Evolutionary conservation across 2,329 filamentous ascomycete genomes (phyloP), one percentile per base, ranked within the genome.

Genomic region (Aureobasidium vineae): DNA sequence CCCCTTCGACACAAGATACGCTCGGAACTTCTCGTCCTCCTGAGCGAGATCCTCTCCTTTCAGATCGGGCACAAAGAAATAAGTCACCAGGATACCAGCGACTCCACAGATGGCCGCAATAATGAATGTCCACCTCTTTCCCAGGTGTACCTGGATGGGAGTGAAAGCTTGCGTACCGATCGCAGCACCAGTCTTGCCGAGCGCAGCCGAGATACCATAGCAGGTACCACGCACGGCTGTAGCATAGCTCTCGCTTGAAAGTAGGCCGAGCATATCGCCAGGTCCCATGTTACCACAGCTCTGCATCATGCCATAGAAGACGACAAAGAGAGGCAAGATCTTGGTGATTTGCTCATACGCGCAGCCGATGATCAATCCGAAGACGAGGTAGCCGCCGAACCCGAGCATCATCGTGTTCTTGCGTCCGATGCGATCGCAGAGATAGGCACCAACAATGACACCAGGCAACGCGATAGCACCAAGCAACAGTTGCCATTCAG

Each of bases 251-350:
- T 85, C 83, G 0, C 80, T 82, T 0, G 81, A 83, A 3, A 84
- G 70, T 4, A 84, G 74, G 0, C 81, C 82, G 5, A 84, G 76
- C 74, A 82, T 84, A 49, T 82, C 79, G 0, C 83, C 83, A 0
- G 82, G 82, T 0, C 83, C 82, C 60, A 84, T 71, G 64, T 84
- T 81, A 0, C 81, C 81, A 1, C 76, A 80, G 31, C 77, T 80
- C 68, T 82, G 80, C 77, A 85, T 81, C 4, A 84, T 72, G 0
- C 82, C 83, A 68, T 84, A 85, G 67, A 84, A 79, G 26, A 84
- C 75, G n/a, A 84, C 77, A 70, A 85, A 85, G 4, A 83, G 76
- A 0, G 83, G 82, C 3, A 84, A 71, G 19, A 69, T 67, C 28
- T 70, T 77, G n/a, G 79, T 81, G 69, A 84, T 79, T 49, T 78